Evolutionary conservation across 2,329 filamentous ascomycete genomes (phyloP), one percentile per base, ranked within the genome.

Genomic region (Colletotrichum shisoi): DNA sequence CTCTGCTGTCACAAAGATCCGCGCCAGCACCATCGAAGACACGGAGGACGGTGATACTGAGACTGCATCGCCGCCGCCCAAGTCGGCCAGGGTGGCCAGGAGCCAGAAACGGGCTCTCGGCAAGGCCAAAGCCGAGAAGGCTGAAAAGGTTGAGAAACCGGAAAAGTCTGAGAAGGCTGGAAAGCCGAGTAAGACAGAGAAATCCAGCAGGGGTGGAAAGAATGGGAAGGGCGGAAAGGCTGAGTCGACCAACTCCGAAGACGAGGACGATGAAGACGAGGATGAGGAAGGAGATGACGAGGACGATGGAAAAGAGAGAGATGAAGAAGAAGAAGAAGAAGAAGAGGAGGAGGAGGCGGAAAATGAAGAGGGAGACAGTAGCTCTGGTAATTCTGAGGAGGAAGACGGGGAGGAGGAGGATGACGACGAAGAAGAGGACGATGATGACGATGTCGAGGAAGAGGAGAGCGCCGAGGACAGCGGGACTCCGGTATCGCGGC

Each of bases 21-120:
- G 71, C n/a, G 67, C 69, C 39, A 84, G 82, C 69, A 85, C 83
- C 6, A 79, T 85, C n/a, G 83, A 84, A 3, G 83, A 85, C 62
- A 84, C 83, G 1, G 83, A 85, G 69, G 80, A 80, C 46, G 79
- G 81, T 51, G 65, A 62, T 21, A 82, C 79, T n/a, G 77, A 78
- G 42, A 74, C 74, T 27, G 75, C 78, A 60, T 80, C 79, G 57
- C 80, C 79, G 61, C 73, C 77, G 62, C 69, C 76, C 67, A 78
- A 77, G 69, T 76, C 78, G 13, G 77, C 79, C 4, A 77, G 79
- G 63, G 76, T 76, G 21, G 72, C 75, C 11, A 69, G 79, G 67
- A 76, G 79, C 69, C 73, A 76, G 71, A 79, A 80, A 73, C 75
- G 78, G 27, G 77, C 76, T 1, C 76, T 75, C 24, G 78, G 76